A percentile compares a stretch with the other conserved stretches of the same genome.
These are phyloP conservation scores for Microthlaspi erraticum DNA, from an alignment of 345 rosid genomes.

Conservation along the genomic window DNA sequence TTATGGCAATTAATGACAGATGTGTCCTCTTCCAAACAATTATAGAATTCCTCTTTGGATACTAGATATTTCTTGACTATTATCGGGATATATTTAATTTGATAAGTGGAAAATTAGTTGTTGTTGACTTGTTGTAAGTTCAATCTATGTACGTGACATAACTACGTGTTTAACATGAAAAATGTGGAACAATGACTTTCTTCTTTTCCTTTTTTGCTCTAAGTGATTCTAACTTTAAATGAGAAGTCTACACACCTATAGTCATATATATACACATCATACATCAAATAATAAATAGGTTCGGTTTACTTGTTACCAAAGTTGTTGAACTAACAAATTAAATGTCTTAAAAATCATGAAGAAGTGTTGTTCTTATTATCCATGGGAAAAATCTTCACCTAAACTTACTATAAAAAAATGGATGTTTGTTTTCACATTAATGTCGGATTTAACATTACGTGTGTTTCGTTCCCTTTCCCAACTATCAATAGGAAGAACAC, in stretches of 20 bases:
- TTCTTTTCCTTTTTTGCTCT: background rate
- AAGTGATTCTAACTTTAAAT: conserved; percentile 11
- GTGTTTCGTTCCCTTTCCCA: conserved; percentile 34
- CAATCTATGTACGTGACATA: conserved; percentile 34
- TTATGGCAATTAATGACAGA: conserved; percentile 23
- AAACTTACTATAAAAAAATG: conserved; percentile 30
- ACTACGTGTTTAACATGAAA: conserved; percentile 32
- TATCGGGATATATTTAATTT: conserved; percentile 22
- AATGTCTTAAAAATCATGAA: conserved; percentile 40
- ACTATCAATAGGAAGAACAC: conserved; percentile 14
- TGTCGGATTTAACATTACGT: conserved; percentile 34
- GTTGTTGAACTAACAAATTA: conserved; percentile 50
- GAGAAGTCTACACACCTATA: background rate
- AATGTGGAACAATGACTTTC: conserved; percentile 41
- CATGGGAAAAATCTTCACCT: conserved; percentile 33
- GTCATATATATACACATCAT: conserved; percentile 34
- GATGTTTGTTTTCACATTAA: conserved; percentile 36
- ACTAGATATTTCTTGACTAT: conserved; percentile 29
- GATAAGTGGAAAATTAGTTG: conserved; percentile 17
- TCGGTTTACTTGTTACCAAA: conserved; percentile 45
- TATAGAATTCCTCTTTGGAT: background rate
- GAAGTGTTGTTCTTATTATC: conserved; percentile 25
- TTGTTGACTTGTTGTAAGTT: conserved; percentile 42
- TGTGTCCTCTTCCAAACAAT: conserved; percentile 18
- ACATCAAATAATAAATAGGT: conserved; percentile 43